Evolutionary conservation across 805 yeast species (phyloP).

Genomic region (Candida dajiaensis): DNA sequence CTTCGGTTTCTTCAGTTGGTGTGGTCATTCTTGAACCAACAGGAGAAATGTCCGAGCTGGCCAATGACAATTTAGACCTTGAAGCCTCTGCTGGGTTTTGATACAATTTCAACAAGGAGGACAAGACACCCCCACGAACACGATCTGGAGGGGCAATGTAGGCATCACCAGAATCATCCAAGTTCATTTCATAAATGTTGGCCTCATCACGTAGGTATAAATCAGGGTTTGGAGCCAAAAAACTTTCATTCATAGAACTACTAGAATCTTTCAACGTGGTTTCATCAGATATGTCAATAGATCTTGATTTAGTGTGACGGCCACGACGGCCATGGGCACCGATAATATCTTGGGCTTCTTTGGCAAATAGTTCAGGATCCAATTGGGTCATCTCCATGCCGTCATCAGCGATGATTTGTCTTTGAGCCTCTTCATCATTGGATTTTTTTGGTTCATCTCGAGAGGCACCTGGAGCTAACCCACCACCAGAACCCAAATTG

Average conservation of each 20-base stretch:
- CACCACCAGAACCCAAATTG: constrained; percentile 26
- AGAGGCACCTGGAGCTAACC: constrained; percentile 30
- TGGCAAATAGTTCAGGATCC: constrained; percentile 35
- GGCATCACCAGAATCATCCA: constrained; percentile 26
- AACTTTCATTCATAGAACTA: constrained; percentile 17
- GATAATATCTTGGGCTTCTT: constrained; percentile 52
- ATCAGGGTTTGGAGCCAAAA: constrained; percentile 38
- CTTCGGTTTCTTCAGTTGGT: constrained; percentile 12
- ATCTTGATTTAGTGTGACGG: not conserved
- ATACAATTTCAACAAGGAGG: constrained; percentile 69
- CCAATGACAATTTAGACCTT: constrained; percentile 17
- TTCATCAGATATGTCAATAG: constrained; percentile 12
- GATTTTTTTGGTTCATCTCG: constrained; percentile 12
- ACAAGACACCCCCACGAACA: constrained; percentile 82
- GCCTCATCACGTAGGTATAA: constrained; percentile 28
- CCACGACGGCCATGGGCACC: constrained; percentile 37
- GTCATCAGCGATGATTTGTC: constrained; percentile 24
- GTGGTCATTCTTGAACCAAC: constrained; percentile 12
- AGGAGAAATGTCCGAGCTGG: constrained; percentile 13
- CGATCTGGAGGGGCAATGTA: constrained; percentile 56
- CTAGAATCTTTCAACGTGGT: constrained; percentile 21
- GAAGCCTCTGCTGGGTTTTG: constrained; percentile 34
- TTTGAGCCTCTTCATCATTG: constrained; percentile 32
- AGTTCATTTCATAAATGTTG: constrained; percentile 24
- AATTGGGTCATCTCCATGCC: constrained; percentile 41